phyloP scores from a whole-genome alignment of 768 basidiomycete species.

The Termitomyces sp. region DNA sequence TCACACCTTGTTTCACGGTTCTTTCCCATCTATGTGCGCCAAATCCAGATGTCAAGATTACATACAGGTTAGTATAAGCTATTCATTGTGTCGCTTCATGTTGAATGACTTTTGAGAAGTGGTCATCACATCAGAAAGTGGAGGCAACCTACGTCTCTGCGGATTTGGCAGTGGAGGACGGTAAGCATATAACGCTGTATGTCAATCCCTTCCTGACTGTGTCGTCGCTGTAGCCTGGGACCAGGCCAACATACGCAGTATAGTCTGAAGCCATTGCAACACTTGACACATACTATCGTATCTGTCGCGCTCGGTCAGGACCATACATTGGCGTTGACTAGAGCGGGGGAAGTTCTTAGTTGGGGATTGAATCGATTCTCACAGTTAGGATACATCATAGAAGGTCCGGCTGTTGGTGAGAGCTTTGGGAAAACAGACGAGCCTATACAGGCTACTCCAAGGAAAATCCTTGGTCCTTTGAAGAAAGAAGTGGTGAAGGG shows the following conservation, averaged over 20 bases:
- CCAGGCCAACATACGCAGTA: slow-evolving; percentile 78
- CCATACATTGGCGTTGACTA: slow-evolving; percentile 86
- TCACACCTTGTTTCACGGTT: slow-evolving; percentile 47
- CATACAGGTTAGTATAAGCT: slow-evolving; percentile 62
- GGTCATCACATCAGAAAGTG: slow-evolving; percentile 69
- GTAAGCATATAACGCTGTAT: slow-evolving; percentile 32
- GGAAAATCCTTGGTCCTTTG: slow-evolving; percentile 69
- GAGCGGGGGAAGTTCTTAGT: slow-evolving; percentile 76
- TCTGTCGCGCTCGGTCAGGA: slow-evolving; percentile 89
- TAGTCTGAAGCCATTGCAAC: slow-evolving; percentile 56
- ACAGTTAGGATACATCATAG: slow-evolving; percentile 85
- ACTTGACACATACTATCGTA: slow-evolving; percentile 53
- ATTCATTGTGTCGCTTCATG: neutral
- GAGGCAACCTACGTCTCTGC: slow-evolving; percentile 77
- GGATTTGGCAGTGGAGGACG: slow-evolving; percentile 90
- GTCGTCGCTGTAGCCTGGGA: slow-evolving; percentile 53
- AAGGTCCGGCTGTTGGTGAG: slow-evolving; percentile 35
- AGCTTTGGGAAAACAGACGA: slow-evolving; percentile 54
- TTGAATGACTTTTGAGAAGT: slow-evolving; percentile 21
- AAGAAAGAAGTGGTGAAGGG: slow-evolving; percentile 79
- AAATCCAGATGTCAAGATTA: slow-evolving; percentile 80
- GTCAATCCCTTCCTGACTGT: neutral
- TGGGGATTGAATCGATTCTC: slow-evolving; percentile 91
- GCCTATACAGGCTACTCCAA: slow-evolving; percentile 71
- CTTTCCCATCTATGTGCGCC: slow-evolving; percentile 55